Evolutionary conservation across 495 filamentous ascomycete genomes (phyloP).

Genomic region (Podospora didyma): DNA sequence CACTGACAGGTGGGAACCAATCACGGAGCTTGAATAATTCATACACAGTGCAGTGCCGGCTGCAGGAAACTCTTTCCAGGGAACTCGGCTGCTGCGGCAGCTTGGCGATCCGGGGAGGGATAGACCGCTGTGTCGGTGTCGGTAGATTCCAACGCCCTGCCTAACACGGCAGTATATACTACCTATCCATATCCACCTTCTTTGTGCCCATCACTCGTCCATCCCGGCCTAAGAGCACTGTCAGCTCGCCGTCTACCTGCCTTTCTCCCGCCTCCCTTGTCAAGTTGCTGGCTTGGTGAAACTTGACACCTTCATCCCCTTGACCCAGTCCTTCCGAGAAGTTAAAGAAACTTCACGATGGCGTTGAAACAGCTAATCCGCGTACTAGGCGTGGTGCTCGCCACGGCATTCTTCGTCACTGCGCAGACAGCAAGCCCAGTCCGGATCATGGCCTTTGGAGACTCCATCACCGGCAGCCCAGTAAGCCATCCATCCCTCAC

Average conservation of each 20-base stretch:
- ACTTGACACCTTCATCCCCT: too few relatives aligned
- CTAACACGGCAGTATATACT: too few relatives aligned
- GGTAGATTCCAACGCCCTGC: too few relatives aligned
- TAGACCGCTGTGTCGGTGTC: background rate
- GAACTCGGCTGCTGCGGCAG: background rate
- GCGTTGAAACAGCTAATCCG: background rate
- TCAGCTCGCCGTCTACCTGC: background rate
- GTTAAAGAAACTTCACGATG: background rate
- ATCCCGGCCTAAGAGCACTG: too few relatives aligned
- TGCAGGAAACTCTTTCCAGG: background rate
- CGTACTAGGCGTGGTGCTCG: background rate
- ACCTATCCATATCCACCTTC: too few relatives aligned
- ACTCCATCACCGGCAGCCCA: conserved; percentile 37
- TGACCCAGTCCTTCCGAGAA: background rate
- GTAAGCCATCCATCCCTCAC: conserved; percentile 12
- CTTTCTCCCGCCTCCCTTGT: background rate
- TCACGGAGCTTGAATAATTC: background rate
- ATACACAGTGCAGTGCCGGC: background rate
- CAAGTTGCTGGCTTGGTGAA: too few relatives aligned
- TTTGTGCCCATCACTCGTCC: too few relatives aligned
- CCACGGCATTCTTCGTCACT: background rate
- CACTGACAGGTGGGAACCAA: conserved; percentile 1
- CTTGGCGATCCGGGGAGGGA: background rate
- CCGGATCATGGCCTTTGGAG: conserved; percentile 37
- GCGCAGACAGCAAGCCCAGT: conserved; percentile 6